A percentile compares a stretch with the other conserved stretches of the same genome.
These are phyloP conservation scores for Acanthochlamys bracteata DNA, from an alignment of 106 monocot species.

Conservation along the genomic window DNA sequence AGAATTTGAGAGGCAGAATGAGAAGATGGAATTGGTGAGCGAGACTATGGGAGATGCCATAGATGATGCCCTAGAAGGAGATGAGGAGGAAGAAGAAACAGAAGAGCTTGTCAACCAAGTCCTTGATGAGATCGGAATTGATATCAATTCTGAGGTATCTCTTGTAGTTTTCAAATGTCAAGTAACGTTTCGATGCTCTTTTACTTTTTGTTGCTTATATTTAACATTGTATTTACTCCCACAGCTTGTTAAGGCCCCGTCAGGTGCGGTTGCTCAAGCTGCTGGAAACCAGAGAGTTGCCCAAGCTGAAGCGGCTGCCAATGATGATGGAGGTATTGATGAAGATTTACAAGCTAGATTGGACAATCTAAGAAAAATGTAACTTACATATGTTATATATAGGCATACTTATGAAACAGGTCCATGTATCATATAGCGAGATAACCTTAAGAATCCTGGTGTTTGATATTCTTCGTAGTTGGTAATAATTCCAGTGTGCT, in stretches of 20 bases:
- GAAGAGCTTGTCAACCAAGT: slow-evolving; percentile 93
- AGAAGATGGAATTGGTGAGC: slow-evolving; percentile 87
- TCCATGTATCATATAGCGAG: too few species aligned
- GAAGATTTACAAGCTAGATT: slow-evolving; percentile 75
- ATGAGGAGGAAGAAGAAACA: slow-evolving; percentile 91
- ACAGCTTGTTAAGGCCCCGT: slow-evolving; percentile 81
- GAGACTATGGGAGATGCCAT: slow-evolving; percentile 91
- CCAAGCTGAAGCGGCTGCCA: slow-evolving; percentile 48
- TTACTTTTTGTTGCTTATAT: not conserved
- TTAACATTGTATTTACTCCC: not conserved
- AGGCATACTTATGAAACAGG: not conserved
- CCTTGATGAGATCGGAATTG: slow-evolving; percentile 92
- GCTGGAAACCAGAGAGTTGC: slow-evolving; percentile 41
- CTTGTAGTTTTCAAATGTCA: not conserved
- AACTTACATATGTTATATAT: slow-evolving; percentile 4
- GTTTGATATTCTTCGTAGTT: too few species aligned
- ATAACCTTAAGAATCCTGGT: too few species aligned
- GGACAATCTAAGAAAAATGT: slow-evolving; percentile 90
- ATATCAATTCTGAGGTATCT: slow-evolving; percentile 67
- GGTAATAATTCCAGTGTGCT: too few species aligned
- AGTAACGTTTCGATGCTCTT: not conserved
- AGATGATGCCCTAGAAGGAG: slow-evolving; percentile 95
- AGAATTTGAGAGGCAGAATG: slow-evolving; percentile 92
- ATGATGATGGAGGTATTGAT: slow-evolving; percentile 55
- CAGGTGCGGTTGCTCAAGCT: slow-evolving; percentile 45